Percentiles rank a stretch among this genome's conserved stretches.
Conservation (phyloP, 1,284 basidiomycete genomes). For the Veloporphyrellus conicus region DNA sequence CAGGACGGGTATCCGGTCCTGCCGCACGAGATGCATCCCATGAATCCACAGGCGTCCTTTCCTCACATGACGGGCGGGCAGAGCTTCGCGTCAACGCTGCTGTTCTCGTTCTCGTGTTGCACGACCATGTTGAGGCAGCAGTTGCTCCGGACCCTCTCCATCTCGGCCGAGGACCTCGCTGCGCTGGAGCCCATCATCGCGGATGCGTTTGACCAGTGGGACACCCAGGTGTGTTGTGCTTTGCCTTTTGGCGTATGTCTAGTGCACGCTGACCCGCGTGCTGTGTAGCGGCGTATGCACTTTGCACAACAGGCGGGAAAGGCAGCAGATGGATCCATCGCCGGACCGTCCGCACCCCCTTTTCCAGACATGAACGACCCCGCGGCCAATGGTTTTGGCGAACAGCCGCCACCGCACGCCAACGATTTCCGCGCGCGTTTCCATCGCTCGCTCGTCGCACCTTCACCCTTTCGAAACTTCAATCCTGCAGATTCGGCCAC, state of each 20-base stretch:
- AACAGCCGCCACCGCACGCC: conserved; percentile 32
- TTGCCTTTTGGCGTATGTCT: not conserved
- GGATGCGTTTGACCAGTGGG: conserved; percentile 78
- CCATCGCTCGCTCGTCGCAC: conserved; percentile 58
- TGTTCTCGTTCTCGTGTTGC: conserved; percentile 71
- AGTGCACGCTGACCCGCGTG: conserved; percentile 3
- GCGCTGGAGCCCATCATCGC: conserved; percentile 73
- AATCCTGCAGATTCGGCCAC: conserved; percentile 31
- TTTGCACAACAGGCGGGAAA: conserved; percentile 50
- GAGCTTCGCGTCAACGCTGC: conserved; percentile 66
- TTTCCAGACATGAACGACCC: conserved; percentile 35
- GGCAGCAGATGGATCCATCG: conserved; percentile 33
- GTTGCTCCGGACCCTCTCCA: conserved; percentile 61
- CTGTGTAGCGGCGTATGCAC: conserved; percentile 55
- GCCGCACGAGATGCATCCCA: conserved; percentile 45
- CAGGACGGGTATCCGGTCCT: conserved; percentile 58
- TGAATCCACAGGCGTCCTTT: conserved; percentile 41
- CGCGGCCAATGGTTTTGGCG: conserved; percentile 30
- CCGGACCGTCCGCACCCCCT: conserved; percentile 35
- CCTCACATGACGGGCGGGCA: conserved; percentile 52
- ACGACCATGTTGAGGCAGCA: conserved; percentile 74
- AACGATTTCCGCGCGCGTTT: conserved; percentile 70
- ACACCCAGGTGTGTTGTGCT: conserved; percentile 55
- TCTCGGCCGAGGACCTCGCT: conserved; percentile 74
- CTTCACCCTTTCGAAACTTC: conserved; percentile 57